Percentiles rank a stretch among this genome's conserved stretches.
Conservation (phyloP, 257 asterid genomes). For the Nicotiana tabacum region DNA sequence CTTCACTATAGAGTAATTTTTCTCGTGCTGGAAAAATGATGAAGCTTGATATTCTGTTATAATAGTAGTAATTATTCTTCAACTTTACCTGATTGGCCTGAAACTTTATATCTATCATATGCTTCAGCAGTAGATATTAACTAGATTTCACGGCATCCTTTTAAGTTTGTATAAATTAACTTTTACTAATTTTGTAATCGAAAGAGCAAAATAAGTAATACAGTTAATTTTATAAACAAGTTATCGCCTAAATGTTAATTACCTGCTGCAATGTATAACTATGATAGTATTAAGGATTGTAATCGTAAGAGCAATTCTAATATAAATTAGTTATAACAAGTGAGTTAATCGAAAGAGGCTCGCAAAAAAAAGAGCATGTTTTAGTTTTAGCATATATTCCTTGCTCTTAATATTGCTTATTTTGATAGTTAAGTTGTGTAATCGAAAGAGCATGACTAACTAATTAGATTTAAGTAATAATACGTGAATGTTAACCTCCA, state of each 20-base stretch:
- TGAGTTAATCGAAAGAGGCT: neutral
- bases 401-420: neutral
- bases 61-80: neutral
- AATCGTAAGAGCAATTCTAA: neutral
- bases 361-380: neutral
- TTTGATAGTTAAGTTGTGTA: too few relatives aligned
- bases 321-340: neutral
- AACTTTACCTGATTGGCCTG: too few relatives aligned
- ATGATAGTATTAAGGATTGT: neutral
- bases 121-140: neutral
- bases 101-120: too few relatives aligned
- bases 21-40: neutral
- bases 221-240: too few relatives aligned
- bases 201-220: neutral
- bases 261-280: neutral
- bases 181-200: too few relatives aligned
- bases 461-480: too few relatives aligned
- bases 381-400: too few relatives aligned
- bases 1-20: too few relatives aligned
- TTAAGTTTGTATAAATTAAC: too few relatives aligned
- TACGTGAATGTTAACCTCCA: too few relatives aligned
- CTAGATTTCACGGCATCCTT: too few relatives aligned
- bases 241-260: too few relatives aligned
- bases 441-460: neutral
- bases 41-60: neutral